Conservation (phyloP, 345 rosid species). For the Acer yangbiense region DNA sequence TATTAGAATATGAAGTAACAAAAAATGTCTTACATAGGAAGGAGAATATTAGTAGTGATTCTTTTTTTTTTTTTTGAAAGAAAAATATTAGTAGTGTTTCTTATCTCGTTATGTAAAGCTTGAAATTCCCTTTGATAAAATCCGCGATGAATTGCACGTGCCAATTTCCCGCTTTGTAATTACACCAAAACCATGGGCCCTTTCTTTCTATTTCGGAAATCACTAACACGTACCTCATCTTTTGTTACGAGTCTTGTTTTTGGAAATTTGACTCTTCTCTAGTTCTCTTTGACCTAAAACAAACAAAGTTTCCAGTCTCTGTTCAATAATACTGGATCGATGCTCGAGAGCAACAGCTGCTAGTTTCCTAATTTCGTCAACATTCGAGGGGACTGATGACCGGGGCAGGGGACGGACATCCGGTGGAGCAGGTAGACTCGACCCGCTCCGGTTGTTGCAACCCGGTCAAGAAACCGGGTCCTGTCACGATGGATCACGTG, state of each 20-base stretch:
- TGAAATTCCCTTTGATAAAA: background rate
- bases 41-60: too few species aligned
- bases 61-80: too few species aligned
- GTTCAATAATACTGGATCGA: background rate
- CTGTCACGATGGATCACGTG: constrained; percentile 77
- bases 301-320: background rate
- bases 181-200: background rate
- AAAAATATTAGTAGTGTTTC: too few species aligned
- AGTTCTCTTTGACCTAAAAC: constrained; percentile 1
- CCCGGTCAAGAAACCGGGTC: constrained; percentile 49
- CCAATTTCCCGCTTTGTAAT: background rate
- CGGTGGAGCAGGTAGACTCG: constrained; percentile 51
- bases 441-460: constrained; percentile 35
- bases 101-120: background rate
- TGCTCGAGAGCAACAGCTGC: constrained; percentile 4
- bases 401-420: constrained; percentile 44
- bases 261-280: constrained; percentile 4
- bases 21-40: too few species aligned
- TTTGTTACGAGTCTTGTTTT: background rate
- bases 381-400: constrained; percentile 18
- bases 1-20: too few species aligned
- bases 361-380: background rate
- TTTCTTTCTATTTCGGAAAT: background rate
- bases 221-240: background rate
- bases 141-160: constrained; percentile 12